Base-by-base conservation (phyloP, 2,329 filamentous ascomycete species). In the Fusarium acutatum region DNA sequence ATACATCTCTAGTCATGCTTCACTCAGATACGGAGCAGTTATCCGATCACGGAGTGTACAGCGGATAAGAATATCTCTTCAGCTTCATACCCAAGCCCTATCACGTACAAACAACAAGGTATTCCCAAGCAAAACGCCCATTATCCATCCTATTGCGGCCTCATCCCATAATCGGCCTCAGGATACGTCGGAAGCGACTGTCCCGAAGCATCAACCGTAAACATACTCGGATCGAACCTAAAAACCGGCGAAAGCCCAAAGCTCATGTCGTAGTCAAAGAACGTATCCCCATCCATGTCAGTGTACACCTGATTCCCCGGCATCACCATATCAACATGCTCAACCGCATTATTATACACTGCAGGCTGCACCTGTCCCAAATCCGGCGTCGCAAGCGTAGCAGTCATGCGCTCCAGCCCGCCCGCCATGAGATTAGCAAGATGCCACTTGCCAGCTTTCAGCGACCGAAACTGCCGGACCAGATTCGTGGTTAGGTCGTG, bases 351-450 rank as follows among this genome's bases (percentile, higher is more conserved):
- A 3, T 67, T 65, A 6, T 57, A 69, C 30, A 66, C 60, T 6
- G 59, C 58, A 3, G 66, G 71, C 3, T 69, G 46, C 1, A 61
- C 34, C 9, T 52, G 34, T 11, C 72, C 58, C 17, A 72, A 59
- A 3, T 60, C 60, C 5, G 47, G 59, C 13, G 73, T 43, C 14
- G 60, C 70, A 34, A 63, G 58, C 9, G 75, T 75, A 34, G 65
- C 71, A 12, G 75, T 76, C 77, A 86, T 82, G 50, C 82, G 84
- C 60, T 86, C 85, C 5, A 87, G 67, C 1, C 85, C 85, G 1
- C 83, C 81, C 5, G 83, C 84, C 84, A 87, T 87, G n/a, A 86
- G 79, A 50, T 86, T 83, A 6, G 84, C 83, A 6, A 87, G 79
- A 68, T 87, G 85, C 81, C 82, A 86, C 49, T 83, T 84, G 0